Evolutionary conservation across 805 yeast species (phyloP).

Genomic region (Yamadazyma phyllophila): DNA sequence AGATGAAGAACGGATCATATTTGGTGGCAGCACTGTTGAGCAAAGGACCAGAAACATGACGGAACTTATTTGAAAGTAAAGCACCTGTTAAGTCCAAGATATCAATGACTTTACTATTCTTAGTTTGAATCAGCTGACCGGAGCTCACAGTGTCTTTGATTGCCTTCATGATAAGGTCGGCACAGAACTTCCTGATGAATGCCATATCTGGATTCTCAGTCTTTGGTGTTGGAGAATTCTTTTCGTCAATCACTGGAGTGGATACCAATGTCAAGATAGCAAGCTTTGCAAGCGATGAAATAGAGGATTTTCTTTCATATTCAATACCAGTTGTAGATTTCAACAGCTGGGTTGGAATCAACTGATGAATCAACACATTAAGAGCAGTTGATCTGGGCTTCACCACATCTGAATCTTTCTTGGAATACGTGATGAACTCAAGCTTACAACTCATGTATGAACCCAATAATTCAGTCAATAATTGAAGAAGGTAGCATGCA

Average conservation of each 20-base stretch:
- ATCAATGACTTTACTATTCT: conserved; percentile 53
- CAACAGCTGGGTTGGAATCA: conserved; percentile 55
- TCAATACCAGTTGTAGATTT: conserved; percentile 38
- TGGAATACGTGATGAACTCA: conserved; percentile 77
- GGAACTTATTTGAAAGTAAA: conserved; percentile 41
- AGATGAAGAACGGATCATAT: conserved; percentile 61
- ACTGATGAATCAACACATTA: conserved; percentile 72
- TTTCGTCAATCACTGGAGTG: conserved; percentile 50
- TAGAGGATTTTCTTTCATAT: conserved; percentile 49
- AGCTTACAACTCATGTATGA: conserved; percentile 80
- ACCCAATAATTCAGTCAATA: conserved; percentile 65
- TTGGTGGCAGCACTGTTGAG: conserved; percentile 48
- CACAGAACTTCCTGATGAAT: conserved; percentile 69
- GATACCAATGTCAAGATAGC: conserved; percentile 64
- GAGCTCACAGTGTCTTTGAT: conserved; percentile 48
- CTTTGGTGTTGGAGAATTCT: conserved; percentile 44
- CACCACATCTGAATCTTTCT: conserved; percentile 44
- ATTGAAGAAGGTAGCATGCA: conserved; percentile 64
- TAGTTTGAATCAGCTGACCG: conserved; percentile 4
- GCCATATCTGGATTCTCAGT: conserved; percentile 66
- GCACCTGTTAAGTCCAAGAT: conserved; percentile 49
- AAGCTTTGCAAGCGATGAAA: conserved; percentile 61
- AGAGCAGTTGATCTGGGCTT: conserved; percentile 78
- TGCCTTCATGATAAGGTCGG: conserved; percentile 64
- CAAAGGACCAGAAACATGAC: conserved; percentile 42